Conservation (phyloP, 305 asterid genomes). For the Fraxinus ornus region DNA sequence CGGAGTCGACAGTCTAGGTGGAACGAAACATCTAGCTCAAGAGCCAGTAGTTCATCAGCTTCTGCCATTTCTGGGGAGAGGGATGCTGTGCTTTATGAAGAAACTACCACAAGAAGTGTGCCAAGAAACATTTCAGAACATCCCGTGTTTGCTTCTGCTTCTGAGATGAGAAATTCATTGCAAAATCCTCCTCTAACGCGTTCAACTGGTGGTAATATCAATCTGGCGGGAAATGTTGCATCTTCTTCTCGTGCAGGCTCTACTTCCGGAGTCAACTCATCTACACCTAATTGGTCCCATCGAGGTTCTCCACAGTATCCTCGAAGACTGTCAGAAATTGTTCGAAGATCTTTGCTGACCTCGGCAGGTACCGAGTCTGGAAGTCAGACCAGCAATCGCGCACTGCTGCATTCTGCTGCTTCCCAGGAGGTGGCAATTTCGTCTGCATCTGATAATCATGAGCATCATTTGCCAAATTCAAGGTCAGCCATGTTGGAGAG, state of each 20-base stretch:
- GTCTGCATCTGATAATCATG: slow-evolving; percentile 50
- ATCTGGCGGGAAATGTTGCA: slow-evolving; percentile 42
- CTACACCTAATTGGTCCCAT: slow-evolving; percentile 55
- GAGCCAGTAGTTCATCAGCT: slow-evolving; percentile 42
- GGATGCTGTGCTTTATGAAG: slow-evolving; percentile 37
- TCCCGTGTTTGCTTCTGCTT: slow-evolving; percentile 56
- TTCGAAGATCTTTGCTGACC: slow-evolving; percentile 59
- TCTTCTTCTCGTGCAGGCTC: slow-evolving; percentile 47
- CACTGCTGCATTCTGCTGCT: slow-evolving; percentile 32
- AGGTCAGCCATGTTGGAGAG: slow-evolving; percentile 76
- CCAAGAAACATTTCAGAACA: slow-evolving; percentile 70
- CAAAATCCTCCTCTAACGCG: slow-evolving; percentile 53
- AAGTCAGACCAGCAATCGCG: slow-evolving; percentile 41
- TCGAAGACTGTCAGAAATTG: slow-evolving; percentile 63
- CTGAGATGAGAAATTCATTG: slow-evolving; percentile 48
- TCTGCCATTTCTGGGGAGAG: slow-evolving; percentile 38
- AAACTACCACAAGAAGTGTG: slow-evolving; percentile 38
- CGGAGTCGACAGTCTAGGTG: slow-evolving; percentile 53
- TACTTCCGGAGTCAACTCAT: slow-evolving; percentile 41
- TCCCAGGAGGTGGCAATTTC: slow-evolving; percentile 47
- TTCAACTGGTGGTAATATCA: slow-evolving; percentile 44
- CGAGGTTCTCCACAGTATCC: slow-evolving; percentile 54
- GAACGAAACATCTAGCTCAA: slow-evolving; percentile 58
- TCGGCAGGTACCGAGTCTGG: slow-evolving; percentile 51
- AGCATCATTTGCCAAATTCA: slow-evolving; percentile 39